phyloP scores from a whole-genome alignment of 805 yeast genomes.

The Candida sakaeoensis region DNA sequence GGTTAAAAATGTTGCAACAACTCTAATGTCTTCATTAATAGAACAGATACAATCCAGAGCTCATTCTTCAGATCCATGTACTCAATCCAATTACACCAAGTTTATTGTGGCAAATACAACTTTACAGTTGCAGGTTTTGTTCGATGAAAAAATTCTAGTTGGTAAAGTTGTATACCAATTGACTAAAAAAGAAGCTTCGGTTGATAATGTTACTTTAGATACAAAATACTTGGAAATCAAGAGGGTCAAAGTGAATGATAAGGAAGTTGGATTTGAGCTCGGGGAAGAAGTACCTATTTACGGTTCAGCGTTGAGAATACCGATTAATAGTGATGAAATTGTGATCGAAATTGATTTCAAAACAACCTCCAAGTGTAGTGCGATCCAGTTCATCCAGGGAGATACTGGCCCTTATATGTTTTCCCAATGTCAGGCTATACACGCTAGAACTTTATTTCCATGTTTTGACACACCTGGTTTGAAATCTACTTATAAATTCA shows the following conservation, averaged over 20 bases:
- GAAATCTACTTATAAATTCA: conserved; percentile 24
- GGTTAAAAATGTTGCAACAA: background rate
- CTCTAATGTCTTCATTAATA: conserved; percentile 1
- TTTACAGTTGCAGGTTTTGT: conserved; percentile 21
- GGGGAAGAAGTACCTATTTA: conserved; percentile 17
- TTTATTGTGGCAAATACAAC: conserved; percentile 18
- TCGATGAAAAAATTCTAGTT: conserved; percentile 19
- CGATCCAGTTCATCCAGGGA: conserved; percentile 32
- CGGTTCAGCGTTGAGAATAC: conserved; percentile 24
- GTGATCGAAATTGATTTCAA: conserved; percentile 17
- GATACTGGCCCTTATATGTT: conserved; percentile 32
- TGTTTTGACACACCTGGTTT: conserved; percentile 36
- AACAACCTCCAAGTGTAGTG: conserved; percentile 31
- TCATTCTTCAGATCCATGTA: conserved; percentile 23
- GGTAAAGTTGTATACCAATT: conserved; percentile 24
- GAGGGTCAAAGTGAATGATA: conserved; percentile 18
- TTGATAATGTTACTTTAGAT: conserved; percentile 19
- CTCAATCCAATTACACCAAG: conserved; percentile 25
- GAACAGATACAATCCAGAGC: conserved; percentile 8
- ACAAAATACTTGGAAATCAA: conserved; percentile 23
- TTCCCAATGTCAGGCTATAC: conserved; percentile 36
- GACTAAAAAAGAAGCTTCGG: conserved; percentile 2
- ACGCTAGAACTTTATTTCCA: conserved; percentile 34
- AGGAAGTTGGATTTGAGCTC: conserved; percentile 10
- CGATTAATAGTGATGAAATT: conserved; percentile 9